Conservation (phyloP, 176 grass and related monocot species). For the Echinochloa phyllopogon region DNA sequence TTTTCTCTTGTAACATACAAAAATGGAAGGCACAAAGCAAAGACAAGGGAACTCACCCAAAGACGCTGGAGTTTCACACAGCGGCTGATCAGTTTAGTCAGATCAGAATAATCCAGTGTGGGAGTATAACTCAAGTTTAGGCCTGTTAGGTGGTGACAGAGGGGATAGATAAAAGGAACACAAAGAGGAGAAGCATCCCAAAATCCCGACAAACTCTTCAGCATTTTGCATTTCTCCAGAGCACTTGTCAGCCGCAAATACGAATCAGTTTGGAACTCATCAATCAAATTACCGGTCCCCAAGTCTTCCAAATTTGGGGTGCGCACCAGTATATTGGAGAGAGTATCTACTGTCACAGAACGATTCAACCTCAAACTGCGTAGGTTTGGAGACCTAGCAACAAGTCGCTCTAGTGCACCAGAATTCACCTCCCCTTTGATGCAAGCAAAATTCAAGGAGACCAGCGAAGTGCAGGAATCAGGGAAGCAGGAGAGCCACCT, state of each 20-base stretch:
- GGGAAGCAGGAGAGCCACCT: constrained; percentile 87
- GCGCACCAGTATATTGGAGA: constrained; percentile 62
- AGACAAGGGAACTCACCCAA: constrained; percentile 67
- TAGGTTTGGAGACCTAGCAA: constrained; percentile 73
- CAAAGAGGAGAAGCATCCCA: constrained; percentile 69
- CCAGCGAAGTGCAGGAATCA: constrained; percentile 78
- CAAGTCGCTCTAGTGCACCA: constrained; percentile 68
- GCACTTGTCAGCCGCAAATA: constrained; percentile 51
- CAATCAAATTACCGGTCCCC: constrained; percentile 65
- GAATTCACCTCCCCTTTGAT: constrained; percentile 76
- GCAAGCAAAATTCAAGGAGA: constrained; percentile 85
- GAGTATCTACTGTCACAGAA: constrained; percentile 65
- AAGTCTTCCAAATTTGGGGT: constrained; percentile 73
- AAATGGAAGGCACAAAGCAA: background rate
- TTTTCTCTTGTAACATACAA: constrained; percentile 30
- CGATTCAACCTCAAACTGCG: constrained; percentile 80
- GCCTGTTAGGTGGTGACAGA: constrained; percentile 66
- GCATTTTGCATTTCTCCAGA: constrained; percentile 65
- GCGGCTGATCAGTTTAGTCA: constrained; percentile 62
- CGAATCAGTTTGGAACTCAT: constrained; percentile 53
- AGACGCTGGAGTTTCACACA: constrained; percentile 85
- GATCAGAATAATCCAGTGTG: constrained; percentile 62
- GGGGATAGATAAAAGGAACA: constrained; percentile 56
- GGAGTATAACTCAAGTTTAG: constrained; percentile 84
- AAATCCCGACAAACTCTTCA: constrained; percentile 84